Evolutionary conservation across 345 rosid species (phyloP).

Genomic region (Capsella bursapastoris): DNA sequence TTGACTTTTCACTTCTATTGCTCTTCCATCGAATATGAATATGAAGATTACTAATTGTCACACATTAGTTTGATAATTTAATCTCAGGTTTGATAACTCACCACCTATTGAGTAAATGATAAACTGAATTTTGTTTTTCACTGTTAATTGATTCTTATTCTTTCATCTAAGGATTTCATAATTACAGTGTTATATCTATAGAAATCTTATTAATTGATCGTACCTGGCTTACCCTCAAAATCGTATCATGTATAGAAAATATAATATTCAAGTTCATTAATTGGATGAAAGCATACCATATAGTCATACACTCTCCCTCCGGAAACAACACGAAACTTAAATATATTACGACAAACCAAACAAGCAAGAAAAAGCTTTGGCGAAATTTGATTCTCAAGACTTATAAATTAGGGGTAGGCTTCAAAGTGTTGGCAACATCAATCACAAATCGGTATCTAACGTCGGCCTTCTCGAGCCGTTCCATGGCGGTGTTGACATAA

Average conservation of each 20-base stretch:
- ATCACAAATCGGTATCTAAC: conserved; percentile 68
- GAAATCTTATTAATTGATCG: background rate
- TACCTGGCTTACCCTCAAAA: background rate
- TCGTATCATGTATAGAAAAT: background rate
- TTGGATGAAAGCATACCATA: background rate
- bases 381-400: background rate
- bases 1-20: conserved; percentile 39
- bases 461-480: conserved; percentile 52
- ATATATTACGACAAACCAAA: conserved; percentile 23
- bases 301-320: background rate
- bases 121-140: background rate
- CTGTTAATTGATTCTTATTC: background rate
- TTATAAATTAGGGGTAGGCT: conserved; percentile 31
- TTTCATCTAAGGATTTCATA: background rate
- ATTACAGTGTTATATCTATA: background rate
- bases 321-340: conserved; percentile 16
- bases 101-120: background rate
- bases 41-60: background rate
- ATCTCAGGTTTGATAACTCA: background rate
- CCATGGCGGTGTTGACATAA: conserved; percentile 63
- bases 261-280: background rate
- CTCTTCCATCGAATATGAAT: background rate
- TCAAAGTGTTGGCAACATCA: conserved; percentile 56
- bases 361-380: background rate
- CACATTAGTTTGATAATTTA: background rate